Percentiles rank a stretch among this genome's conserved stretches.
phyloP scores from a whole-genome alignment of 2,329 filamentous ascomycete species.

The Fusarium nurragi region DNA sequence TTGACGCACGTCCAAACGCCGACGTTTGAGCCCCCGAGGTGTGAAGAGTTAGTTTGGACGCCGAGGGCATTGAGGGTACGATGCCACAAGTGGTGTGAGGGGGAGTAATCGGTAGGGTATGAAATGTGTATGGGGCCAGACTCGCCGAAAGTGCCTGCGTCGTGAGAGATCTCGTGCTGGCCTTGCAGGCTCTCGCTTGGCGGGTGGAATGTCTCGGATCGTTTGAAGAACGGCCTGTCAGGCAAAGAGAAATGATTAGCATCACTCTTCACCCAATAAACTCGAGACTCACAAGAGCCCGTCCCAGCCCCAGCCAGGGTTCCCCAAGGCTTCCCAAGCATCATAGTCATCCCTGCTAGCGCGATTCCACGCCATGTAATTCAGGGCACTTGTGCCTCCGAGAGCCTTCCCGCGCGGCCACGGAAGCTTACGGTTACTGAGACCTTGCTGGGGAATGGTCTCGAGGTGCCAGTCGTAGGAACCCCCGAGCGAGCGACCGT shows the following conservation, averaged over 20 bases:
- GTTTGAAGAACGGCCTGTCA: slow-evolving; percentile 60
- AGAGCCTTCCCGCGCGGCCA: slow-evolving; percentile 61
- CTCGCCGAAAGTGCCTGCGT: slow-evolving; percentile 53
- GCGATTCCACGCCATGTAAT: slow-evolving; percentile 65
- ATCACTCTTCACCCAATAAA: not conserved
- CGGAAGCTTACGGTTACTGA: slow-evolving; percentile 52
- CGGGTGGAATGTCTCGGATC: slow-evolving; percentile 58
- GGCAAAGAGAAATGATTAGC: slow-evolving; percentile 5
- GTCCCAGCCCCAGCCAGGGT: slow-evolving; percentile 67
- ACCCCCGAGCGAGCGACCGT: slow-evolving; percentile 50
- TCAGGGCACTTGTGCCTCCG: slow-evolving; percentile 70
- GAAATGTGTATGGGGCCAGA: slow-evolving; percentile 60
- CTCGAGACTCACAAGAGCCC: slow-evolving; percentile 45
- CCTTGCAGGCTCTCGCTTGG: slow-evolving; percentile 48
- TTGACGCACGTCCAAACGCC: slow-evolving; percentile 62
- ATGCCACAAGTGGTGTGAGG: slow-evolving; percentile 58
- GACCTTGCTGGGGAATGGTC: slow-evolving; percentile 51
- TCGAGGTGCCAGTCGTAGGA: slow-evolving; percentile 55
- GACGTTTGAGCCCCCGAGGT: slow-evolving; percentile 59
- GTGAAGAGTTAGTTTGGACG: slow-evolving; percentile 52
- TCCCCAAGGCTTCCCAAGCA: slow-evolving; percentile 66
- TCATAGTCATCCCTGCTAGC: slow-evolving; percentile 61
- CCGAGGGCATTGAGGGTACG: slow-evolving; percentile 58
- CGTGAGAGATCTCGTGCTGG: slow-evolving; percentile 52
- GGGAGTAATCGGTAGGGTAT: slow-evolving; percentile 53